phyloP scores from a whole-genome alignment of 768 basidiomycete species.

The Clavaria fumosa region DNA sequence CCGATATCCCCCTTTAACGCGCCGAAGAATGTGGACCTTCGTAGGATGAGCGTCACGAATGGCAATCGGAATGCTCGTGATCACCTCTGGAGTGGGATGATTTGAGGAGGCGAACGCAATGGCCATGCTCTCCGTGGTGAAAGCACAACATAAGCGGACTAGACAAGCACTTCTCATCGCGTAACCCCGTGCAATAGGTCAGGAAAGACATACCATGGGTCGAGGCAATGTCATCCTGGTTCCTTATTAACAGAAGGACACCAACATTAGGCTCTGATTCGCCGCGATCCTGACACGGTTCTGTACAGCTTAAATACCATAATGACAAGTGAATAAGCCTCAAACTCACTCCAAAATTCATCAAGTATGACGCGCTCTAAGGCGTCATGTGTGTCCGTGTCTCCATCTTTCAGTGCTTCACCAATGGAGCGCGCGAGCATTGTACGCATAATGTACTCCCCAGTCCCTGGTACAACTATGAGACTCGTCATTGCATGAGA shows the following conservation, averaged over 20 bases:
- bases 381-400: slow-evolving; percentile 37
- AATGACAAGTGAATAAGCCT: neutral
- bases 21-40: slow-evolving; percentile 11
- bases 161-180: neutral
- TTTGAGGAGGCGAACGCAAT: slow-evolving; percentile 49
- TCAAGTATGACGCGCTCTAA: slow-evolving; percentile 30
- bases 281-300: slow-evolving; percentile 22
- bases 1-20: slow-evolving; percentile 5
- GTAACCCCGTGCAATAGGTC: neutral
- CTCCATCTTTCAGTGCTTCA: slow-evolving; percentile 18
- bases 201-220: slow-evolving; percentile 6
- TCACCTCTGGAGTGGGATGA: slow-evolving; percentile 43
- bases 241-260: slow-evolving; percentile 40
- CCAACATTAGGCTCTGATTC: slow-evolving; percentile 41
- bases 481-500: slow-evolving; percentile 4
- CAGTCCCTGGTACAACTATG: slow-evolving; percentile 33
- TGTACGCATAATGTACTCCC: slow-evolving; percentile 51
- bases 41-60: neutral
- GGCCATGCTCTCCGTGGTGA: slow-evolving; percentile 74
- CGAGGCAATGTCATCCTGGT: slow-evolving; percentile 19
- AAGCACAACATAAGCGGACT: slow-evolving; percentile 73
- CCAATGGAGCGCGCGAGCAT: slow-evolving; percentile 41
- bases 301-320: slow-evolving; percentile 14
- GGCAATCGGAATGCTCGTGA: slow-evolving; percentile 1
- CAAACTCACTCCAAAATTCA: slow-evolving; percentile 34